Percentiles rank a stretch among this genome's conserved stretches.
These are phyloP conservation scores for Diophrys sp. DNA, from an alignment of 73 alveolate genomes.

Conservation along the genomic window DNA sequence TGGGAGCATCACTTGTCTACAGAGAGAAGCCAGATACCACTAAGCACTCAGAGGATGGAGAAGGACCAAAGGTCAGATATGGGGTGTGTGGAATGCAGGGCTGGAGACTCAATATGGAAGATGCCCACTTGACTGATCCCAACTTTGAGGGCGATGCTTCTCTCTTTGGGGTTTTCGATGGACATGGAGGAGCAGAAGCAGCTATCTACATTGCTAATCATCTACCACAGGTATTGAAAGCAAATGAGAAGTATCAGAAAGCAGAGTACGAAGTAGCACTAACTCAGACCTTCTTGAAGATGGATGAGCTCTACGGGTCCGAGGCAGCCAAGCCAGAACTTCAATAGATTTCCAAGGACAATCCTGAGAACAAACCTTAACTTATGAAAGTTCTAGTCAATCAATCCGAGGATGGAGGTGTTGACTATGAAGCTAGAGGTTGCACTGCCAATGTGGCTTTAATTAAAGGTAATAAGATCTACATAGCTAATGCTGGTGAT, in stretches of 20 bases:
- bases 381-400: neutral
- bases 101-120: slow-evolving; percentile 91
- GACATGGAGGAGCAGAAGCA: slow-evolving; percentile 97
- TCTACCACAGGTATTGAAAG: slow-evolving; percentile 61
- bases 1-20: slow-evolving; percentile 64
- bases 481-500: slow-evolving; percentile 92
- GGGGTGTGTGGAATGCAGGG: slow-evolving; percentile 88
- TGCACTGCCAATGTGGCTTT: slow-evolving; percentile 78
- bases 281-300: slow-evolving; percentile 71
- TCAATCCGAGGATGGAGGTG: neutral
- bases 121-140: slow-evolving; percentile 73
- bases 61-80: slow-evolving; percentile 38
- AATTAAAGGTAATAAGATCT: slow-evolving; percentile 37
- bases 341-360: slow-evolving; percentile 4
- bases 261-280: slow-evolving; percentile 73
- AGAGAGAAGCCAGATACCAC: slow-evolving; percentile 58
- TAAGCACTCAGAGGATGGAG: slow-evolving; percentile 51
- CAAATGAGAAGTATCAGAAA: slow-evolving; percentile 39
- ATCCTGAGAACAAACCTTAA: slow-evolving; percentile 15
- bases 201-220: slow-evolving; percentile 77
- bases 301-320: slow-evolving; percentile 57
- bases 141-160: slow-evolving; percentile 61
- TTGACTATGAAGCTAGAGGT: slow-evolving; percentile 39
- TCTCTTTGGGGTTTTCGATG: slow-evolving; percentile 93
- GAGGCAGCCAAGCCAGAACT: slow-evolving; percentile 9